A percentile compares a stretch with the other conserved stretches of the same genome.
These are phyloP conservation scores for Fraxinus cuspidata DNA, from an alignment of 257 asterid species.

Conservation along the genomic window DNA sequence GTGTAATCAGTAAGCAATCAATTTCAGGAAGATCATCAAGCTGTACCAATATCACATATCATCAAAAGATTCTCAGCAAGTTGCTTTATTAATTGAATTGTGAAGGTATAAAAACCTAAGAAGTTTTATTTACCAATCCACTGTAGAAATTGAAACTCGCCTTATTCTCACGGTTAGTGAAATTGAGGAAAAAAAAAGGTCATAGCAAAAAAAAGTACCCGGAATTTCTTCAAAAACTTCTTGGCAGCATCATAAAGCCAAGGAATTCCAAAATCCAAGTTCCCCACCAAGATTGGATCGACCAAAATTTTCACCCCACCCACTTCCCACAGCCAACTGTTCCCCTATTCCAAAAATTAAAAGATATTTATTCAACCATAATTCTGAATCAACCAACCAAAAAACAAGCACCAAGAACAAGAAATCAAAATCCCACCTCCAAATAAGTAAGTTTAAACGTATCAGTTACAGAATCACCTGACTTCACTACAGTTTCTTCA, in stretches of 20 bases:
- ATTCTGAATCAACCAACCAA: background rate
- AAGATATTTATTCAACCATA: background rate
- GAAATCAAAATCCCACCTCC: conserved; percentile 64
- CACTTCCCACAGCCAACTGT: conserved; percentile 97
- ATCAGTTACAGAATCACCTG: conserved; percentile 49
- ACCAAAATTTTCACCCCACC: conserved; percentile 78
- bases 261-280: conserved; percentile 92
- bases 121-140: background rate
- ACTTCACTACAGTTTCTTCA: conserved; percentile 46
- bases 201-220: conserved; percentile 40
- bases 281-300: conserved; percentile 97
- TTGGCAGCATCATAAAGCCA: conserved; percentile 95
- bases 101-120: background rate
- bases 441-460: conserved; percentile 79
- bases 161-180: background rate
- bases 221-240: conserved; percentile 65
- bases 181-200: background rate
- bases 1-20: conserved; percentile 81
- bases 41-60: conserved; percentile 52
- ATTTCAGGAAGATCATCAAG: conserved; percentile 83
- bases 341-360: conserved; percentile 51
- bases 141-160: background rate
- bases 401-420: conserved; percentile 6
- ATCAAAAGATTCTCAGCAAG: conserved; percentile 13
- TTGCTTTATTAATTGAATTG: background rate